phyloP scores from a whole-genome alignment of 257 asterid species.

The Lantana camara region DNA sequence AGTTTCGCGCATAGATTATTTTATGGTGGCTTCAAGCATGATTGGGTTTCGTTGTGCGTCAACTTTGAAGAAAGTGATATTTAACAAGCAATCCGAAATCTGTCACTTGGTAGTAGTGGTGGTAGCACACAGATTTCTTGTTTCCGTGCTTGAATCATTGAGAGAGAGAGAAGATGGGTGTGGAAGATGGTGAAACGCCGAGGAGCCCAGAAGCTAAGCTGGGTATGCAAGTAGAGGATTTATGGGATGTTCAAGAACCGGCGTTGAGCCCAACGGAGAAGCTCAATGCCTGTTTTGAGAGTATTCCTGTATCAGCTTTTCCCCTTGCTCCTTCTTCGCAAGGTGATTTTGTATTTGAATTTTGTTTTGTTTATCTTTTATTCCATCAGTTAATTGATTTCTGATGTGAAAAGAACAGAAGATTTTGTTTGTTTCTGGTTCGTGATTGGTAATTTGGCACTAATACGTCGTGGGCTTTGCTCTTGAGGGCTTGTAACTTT shows the following conservation, averaged over 20 bases:
- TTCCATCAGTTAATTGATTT: background rate
- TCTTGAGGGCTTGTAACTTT: background rate
- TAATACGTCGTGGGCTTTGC: background rate
- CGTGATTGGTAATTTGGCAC: constrained; percentile 1
- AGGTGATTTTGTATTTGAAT: constrained; percentile 42
- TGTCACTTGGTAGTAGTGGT: background rate
- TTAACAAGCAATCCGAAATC: constrained; percentile 18
- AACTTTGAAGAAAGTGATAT: constrained; percentile 33
- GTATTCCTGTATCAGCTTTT: constrained; percentile 91
- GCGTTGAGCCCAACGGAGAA: constrained; percentile 95
- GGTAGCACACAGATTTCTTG: background rate
- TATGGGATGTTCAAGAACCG: constrained; percentile 91
- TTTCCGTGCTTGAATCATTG: background rate
- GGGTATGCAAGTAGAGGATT: constrained; percentile 95
- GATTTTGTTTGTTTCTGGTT: constrained; percentile 1
- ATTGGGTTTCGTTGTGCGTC: constrained; percentile 36
- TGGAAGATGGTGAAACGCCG: constrained; percentile 71
- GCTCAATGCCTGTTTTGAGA: constrained; percentile 95
- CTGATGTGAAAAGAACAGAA: background rate
- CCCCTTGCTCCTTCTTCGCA: constrained; percentile 83
- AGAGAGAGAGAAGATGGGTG: constrained; percentile 34
- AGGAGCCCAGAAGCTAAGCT: constrained; percentile 96
- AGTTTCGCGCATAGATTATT: background rate
- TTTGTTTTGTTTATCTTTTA: too few relatives aligned
- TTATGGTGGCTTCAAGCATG: constrained; percentile 10